Base-by-base conservation (phyloP, 1,284 basidiomycete genomes). In the Cutaneotrichosporon cutaneum region DNA sequence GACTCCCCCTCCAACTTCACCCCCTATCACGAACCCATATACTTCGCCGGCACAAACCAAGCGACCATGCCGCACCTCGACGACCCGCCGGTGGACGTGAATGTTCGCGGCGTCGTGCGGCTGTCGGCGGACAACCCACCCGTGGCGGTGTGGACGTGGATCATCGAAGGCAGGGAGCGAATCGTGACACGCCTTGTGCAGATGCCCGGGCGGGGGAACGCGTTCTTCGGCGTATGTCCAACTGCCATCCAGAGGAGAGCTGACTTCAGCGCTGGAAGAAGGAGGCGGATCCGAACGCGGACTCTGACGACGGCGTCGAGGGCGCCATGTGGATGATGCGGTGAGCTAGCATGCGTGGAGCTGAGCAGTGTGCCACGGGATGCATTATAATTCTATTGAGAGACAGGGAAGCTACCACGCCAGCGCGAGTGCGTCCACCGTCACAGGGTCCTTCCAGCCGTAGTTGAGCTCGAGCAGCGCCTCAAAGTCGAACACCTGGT, bases 191-290 rank as follows among this genome's bases (percentile, higher is more conserved):
- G 48, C 4, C 16, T 51, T 14, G 48, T 51, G 26, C 48, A 51
- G 27, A 51, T 51, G 48, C 48, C 48, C 8, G 48, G 48, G 13
- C 48, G 48, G 13, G 48, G 48, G 14, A 51, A 9, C 27, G 48
- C 26, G 16, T 51, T 51, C 48, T 51, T 51, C 26, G 48, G 48
- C 22, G 47, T 50, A 24, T 27, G 47, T 50, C 22, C n/a, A n/a
- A n/a, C 11, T 16, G 26, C 11, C 7, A 26, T 9, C 13, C 7
- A 10, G 18, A 27, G 6, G n/a, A n/a, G n/a, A n/a, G 47, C 47
- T 50, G 24, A 50, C 47, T 10, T 14, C 13, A 50, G 48, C 48
- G 48, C 13, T 51, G 27, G 48, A 27, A 9, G 26, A 48, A 1
- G 45, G 18, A 8, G 18, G 18, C 7, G 18, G 18, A 7, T 42